Evolutionary conservation across 176 grass and related monocot genomes (phyloP).

Genomic region (Saccharum officinarum): DNA sequence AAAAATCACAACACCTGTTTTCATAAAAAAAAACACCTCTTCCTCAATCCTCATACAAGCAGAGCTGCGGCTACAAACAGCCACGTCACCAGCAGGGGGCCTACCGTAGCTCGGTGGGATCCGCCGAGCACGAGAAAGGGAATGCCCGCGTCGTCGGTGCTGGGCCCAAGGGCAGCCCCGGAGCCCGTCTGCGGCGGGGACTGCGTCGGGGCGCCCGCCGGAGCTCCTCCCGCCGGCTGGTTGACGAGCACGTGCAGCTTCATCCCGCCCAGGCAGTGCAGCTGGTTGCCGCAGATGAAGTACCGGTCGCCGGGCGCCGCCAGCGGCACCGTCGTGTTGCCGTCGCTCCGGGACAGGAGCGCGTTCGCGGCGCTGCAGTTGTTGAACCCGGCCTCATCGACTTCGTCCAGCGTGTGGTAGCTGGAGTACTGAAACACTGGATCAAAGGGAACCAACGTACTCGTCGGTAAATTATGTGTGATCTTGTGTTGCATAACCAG

Average conservation of each 20-base stretch:
- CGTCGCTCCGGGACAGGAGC: conserved; percentile 50
- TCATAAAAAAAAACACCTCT: neutral
- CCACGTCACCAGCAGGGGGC: conserved; percentile 36
- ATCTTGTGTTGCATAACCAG: neutral
- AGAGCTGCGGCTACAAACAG: conserved; percentile 3
- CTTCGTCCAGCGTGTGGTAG: conserved; percentile 71
- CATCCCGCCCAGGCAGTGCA: conserved; percentile 88
- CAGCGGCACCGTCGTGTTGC: conserved; percentile 68
- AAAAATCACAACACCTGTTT: neutral
- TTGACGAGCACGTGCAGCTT: conserved; percentile 56
- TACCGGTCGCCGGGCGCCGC: conserved; percentile 52
- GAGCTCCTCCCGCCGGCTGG: neutral
- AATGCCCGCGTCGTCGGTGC: conserved; percentile 22
- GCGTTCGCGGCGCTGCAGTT: conserved; percentile 51
- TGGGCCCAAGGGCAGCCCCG: neutral
- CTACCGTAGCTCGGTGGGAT: conserved; percentile 19
- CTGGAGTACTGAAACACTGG: conserved; percentile 76
- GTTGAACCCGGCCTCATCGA: conserved; percentile 59
- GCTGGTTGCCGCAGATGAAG: conserved; percentile 62
- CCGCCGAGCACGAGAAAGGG: conserved; percentile 35
- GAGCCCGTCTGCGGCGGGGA: conserved; percentile 11
- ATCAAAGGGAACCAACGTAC: neutral
- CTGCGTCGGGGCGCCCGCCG: neutral
- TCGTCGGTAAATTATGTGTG: neutral
- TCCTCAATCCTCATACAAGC: neutral